phyloP scores from a whole-genome alignment of 768 basidiomycete species.

The Suillus paluster region DNA sequence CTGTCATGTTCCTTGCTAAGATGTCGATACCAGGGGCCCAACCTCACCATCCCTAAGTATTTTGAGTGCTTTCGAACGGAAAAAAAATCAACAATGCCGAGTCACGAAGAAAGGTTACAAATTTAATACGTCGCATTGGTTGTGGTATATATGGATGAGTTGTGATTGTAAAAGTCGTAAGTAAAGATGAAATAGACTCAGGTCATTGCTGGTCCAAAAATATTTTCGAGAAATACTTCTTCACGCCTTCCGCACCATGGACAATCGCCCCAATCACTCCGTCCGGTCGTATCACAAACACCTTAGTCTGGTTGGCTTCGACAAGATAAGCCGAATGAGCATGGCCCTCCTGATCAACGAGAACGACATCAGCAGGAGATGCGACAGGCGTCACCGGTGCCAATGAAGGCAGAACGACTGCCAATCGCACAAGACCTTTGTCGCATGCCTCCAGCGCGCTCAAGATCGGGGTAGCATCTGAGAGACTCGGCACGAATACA shows the following conservation, averaged over 20 bases:
- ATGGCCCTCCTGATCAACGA: constrained; percentile 39
- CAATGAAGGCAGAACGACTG: constrained; percentile 6
- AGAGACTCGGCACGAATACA: constrained; percentile 4
- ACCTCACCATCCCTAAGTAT: too few relatives aligned
- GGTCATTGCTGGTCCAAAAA: background rate
- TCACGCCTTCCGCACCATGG: constrained; percentile 21
- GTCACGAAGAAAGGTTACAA: too few relatives aligned
- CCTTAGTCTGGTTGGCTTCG: constrained; percentile 32
- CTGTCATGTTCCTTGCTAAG: too few relatives aligned
- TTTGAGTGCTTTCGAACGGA: too few relatives aligned
- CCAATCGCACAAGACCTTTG: background rate
- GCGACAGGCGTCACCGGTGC: background rate
- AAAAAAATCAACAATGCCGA: too few relatives aligned
- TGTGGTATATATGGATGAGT: background rate
- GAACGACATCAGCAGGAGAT: constrained; percentile 29
- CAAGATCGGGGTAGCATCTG: constrained; percentile 12
- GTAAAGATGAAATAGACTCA: too few relatives aligned
- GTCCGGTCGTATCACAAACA: constrained; percentile 34
- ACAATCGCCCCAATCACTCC: constrained; percentile 32
- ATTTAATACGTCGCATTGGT: background rate
- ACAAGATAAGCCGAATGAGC: constrained; percentile 42
- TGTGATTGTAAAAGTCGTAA: too few relatives aligned
- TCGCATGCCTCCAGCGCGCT: constrained; percentile 1
- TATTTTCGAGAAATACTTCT: background rate
- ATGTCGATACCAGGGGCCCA: too few relatives aligned